Evolutionary conservation across 2,329 filamentous ascomycete species (phyloP), one percentile per base, ranked within the genome.

Genomic region (Sodiomyces alkalinus): DNA sequence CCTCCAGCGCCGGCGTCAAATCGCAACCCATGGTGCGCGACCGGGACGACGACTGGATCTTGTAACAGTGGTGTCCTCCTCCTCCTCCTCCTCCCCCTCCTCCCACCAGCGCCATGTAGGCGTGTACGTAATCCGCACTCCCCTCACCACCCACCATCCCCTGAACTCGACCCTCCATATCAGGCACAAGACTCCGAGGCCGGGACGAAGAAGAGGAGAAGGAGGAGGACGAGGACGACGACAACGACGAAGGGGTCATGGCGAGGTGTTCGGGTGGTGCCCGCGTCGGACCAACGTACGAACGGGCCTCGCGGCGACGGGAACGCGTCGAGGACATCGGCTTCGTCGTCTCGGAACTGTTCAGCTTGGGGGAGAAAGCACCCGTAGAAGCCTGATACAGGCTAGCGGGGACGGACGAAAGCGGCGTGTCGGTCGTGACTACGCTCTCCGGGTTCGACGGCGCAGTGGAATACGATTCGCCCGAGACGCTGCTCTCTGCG

Each of bases 1-100:
- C 34, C 14, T 31, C 32, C 5, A 36, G 27, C 8, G 32, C 30
- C 4, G 36, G 13, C n/a, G n/a, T 34, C 7, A 32, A 35, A 6
- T 34, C 35, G 17, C 37, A 43, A 18, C 50, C 46, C 30, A 55
- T 43, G 24, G 53, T 53, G 2, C 41, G 41, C 33, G 55, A 47
- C 51, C 55, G 53, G 7, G 45, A 45, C 7, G 41, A 39, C 51
- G 51, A 55, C 29, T 56, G 51, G 11, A 45, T 44, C 13, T 47
- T 44, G 12, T 54, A 48, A n/a, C n/a, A n/a, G n/a, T n/a, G 4
- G 39, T 22, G 16, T 43, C 22, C 7, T 45, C 35, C 21, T 42
- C 43, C 8, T 44, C 38, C 26, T 51, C 42, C 13, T 44, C 43
- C 12, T 41, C 35, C n/a, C 29, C n/a, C n/a, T n/a, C n/a, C n/a